Evolutionary conservation across 208 protist genomes (phyloP).

Genomic region (Angomonas ambiguus): DNA sequence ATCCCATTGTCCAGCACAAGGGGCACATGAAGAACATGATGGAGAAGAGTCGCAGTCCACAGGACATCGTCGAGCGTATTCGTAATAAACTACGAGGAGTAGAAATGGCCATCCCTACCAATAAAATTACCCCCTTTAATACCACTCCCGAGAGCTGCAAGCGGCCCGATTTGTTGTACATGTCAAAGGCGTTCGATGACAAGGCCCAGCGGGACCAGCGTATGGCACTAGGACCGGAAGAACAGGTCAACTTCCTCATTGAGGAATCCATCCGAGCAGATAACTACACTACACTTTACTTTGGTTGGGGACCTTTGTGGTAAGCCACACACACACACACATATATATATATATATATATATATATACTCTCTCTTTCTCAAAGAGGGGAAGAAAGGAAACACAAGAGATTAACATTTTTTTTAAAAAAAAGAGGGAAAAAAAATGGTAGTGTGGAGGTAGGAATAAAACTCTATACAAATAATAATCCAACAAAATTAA

Average conservation of each 20-base stretch:
- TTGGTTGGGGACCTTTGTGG: conserved; percentile 91
- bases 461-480: not conserved
- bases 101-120: conserved; percentile 91
- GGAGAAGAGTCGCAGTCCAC: conserved; percentile 81
- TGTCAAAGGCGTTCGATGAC: conserved; percentile 88
- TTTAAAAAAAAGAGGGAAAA: not conserved
- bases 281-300: conserved; percentile 89
- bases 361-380: conserved; percentile 5
- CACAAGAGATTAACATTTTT: too few species aligned
- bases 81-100: conserved; percentile 97
- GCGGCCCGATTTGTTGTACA: conserved; percentile 81
- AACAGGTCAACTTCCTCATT: conserved; percentile 88
- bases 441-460: not conserved
- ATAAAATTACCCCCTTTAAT: conserved; percentile 70
- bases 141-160: conserved; percentile 70
- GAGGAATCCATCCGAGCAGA: conserved; percentile 80
- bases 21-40: conserved; percentile 98
- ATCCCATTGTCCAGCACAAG: conserved; percentile 97
- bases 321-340: conserved; percentile 31
- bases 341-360: not conserved
- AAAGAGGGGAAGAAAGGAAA: not conserved
- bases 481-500: conserved; percentile 8
- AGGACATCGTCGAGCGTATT: conserved; percentile 95
- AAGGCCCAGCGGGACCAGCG: conserved; percentile 40
- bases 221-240: conserved; percentile 44